Percentiles rank a stretch among this genome's conserved stretches.
These are phyloP conservation scores for Iberis pinnata DNA, from an alignment of 345 rosid genomes.

Conservation along the genomic window DNA sequence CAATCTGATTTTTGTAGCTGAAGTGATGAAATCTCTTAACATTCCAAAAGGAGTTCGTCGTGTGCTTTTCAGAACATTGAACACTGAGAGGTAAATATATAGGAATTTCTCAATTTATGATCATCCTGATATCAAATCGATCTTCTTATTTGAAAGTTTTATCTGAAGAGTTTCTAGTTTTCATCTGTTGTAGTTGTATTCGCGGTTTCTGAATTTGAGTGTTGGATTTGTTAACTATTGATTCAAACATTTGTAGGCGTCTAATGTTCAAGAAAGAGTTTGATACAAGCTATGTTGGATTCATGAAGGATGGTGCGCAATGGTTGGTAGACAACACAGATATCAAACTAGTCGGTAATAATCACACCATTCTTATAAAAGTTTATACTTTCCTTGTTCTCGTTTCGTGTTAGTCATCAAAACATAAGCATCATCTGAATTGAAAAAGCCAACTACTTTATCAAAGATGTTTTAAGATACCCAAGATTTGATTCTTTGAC, in stretches of 20 bases:
- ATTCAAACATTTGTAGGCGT: conserved; percentile 48
- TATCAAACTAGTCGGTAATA: conserved; percentile 71
- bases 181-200: too few relatives aligned
- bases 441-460: background rate
- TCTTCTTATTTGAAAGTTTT: too few relatives aligned
- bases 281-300: conserved; percentile 80
- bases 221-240: background rate
- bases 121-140: background rate
- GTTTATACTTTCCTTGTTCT: background rate
- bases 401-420: too few relatives aligned
- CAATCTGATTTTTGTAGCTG: conserved; percentile 35
- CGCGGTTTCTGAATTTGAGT: background rate
- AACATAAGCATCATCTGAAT: too few relatives aligned
- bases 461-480: background rate
- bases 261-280: conserved; percentile 70
- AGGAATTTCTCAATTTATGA: too few relatives aligned
- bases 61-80: conserved; percentile 78
- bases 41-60: conserved; percentile 74
- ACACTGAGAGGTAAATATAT: conserved; percentile 68
- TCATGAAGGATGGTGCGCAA: conserved; percentile 71
- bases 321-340: conserved; percentile 91
- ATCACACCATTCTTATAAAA: background rate
- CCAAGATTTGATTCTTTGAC: background rate
- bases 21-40: conserved; percentile 63
- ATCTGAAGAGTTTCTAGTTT: too few relatives aligned